Evolutionary conservation across 2,329 filamentous ascomycete species (phyloP), one percentile per base, ranked within the genome.

Genomic region (Neodidymelliopsis sp.): DNA sequence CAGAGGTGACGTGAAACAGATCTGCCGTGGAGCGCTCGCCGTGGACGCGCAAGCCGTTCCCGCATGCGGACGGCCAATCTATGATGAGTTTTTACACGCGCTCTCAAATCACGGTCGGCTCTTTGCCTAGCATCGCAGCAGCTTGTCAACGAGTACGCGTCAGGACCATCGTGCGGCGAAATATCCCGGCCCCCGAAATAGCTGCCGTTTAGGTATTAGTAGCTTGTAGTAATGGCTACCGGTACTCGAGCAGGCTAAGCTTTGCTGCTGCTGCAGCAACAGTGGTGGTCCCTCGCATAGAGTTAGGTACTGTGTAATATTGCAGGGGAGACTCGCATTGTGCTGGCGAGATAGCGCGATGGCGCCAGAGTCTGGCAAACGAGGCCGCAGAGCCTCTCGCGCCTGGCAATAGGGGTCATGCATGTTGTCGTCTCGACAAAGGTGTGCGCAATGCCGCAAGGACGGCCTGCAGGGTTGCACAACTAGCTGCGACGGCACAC

Each of bases 21-120:
- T 64, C 58, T 60, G 60, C 64, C 55, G 59, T 56, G 51, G 59
- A 56, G 48, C 52, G 52, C 43, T 46, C 35, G 25, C 29, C 31
- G 47, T 60, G 63, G 58, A 68, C 68, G 64, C 66, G 68, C 66
- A 71, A 71, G 59, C 65, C 53, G 34, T 30, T 42, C 37, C 46
- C 48, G 36, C 29, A 54, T 31, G 18, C 27, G 36, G 47, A 29
- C 15, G 38, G 37, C 37, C 33, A 50, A 50, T 45, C 47, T 50
- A 25, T 34, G 30, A 22, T 45, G 35, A 22, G 35, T 35, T 45
- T n/a, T 39, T 44, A 44, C 47, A 49, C 38, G 27, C 18, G 25
- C 13, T 35, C 35, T 25, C 43, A 29, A 28, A 33, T 39, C 35
- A 24, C 24, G 24, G 23, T 19, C 30, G 27, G 41, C 42, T 33